These are phyloP conservation scores for Penicillium sp. DNA, from an alignment of 2,329 filamentous ascomycete species.

Conservation along the genomic window DNA sequence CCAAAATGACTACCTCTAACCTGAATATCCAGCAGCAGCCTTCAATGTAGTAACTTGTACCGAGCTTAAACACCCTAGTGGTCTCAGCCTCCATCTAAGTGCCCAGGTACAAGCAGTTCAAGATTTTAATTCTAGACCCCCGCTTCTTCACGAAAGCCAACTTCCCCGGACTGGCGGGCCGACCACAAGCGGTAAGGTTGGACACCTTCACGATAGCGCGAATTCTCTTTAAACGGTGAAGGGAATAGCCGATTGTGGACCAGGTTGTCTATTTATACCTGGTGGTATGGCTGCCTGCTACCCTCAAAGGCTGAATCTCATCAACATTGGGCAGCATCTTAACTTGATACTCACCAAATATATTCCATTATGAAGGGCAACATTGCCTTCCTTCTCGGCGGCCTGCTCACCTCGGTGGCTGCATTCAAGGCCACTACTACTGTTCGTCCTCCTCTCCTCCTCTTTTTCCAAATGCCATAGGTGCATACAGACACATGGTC, in stretches of 20 bases:
- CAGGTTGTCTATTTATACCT: neutral
- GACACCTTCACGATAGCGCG: neutral
- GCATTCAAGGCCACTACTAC: slow-evolving; percentile 3
- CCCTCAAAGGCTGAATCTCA: neutral
- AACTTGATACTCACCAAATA: neutral
- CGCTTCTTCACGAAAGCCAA: neutral
- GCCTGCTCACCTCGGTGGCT: neutral
- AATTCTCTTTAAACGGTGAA: neutral
- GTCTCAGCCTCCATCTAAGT: too few species aligned
- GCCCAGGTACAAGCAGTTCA: neutral
- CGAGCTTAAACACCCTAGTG: too few species aligned
- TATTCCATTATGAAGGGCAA: neutral
- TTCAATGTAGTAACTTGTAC: neutral
- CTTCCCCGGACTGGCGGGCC: neutral
- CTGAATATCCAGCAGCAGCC: too few species aligned
- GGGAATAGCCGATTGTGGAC: neutral
- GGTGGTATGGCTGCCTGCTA: neutral
- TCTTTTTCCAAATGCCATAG: neutral
- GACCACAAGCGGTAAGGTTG: neutral
- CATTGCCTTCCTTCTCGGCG: neutral
- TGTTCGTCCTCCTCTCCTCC: neutral
- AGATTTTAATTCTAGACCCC: neutral
- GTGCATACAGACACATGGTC: neutral
- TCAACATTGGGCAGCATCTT: neutral
- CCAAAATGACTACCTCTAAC: neutral